Evolutionary conservation across 2,329 filamentous ascomycete species (phyloP), one percentile per base, ranked within the genome.

Genomic region (Amylocarpus encephaloides): DNA sequence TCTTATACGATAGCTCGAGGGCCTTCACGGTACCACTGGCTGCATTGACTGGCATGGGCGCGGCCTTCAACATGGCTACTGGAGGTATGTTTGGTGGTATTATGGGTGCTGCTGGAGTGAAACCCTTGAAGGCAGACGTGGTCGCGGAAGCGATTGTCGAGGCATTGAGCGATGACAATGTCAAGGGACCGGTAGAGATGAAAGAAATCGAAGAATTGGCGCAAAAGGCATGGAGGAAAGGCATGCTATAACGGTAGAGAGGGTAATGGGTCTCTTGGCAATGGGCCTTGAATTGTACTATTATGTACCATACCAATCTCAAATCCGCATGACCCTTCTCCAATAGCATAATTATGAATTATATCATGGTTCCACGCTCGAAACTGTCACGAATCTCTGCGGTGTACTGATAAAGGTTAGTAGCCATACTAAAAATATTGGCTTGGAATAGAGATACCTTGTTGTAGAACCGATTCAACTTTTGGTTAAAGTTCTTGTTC

Each of bases 401-500:
- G 41, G 93, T 98, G 70, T 98, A 98, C 75, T 78, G 55, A 12
- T 58, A 44, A 38, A 41, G 13, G 47, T 67, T 52, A 69, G 64
- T n/a, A n/a, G n/a, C n/a, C n/a, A n/a, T n/a, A n/a, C n/a, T n/a
- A n/a, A n/a, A n/a, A n/a, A n/a, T n/a, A n/a, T n/a, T n/a, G n/a
- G n/a, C n/a, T n/a, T n/a, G n/a, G n/a, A n/a, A n/a, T n/a, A n/a
- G n/a, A n/a, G n/a, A 54, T 69, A 77, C 75, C 71, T 95, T 95
- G 73, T 98, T 93, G 72, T 98, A 98, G 73, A 97, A 98, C 59
- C 93, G 78, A 48, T 86, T 77, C 69, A 98, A 75, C 74, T 98
- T 97, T 74, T 95, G 84, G 81, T 98, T 98, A 75, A 98, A 98
- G 77, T 96, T 90, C 77, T 97, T 97, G 77, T 98, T 98, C 85